Evolutionary conservation across 2,329 filamentous ascomycete species (phyloP).

Genomic region (Elsinoe perseae): DNA sequence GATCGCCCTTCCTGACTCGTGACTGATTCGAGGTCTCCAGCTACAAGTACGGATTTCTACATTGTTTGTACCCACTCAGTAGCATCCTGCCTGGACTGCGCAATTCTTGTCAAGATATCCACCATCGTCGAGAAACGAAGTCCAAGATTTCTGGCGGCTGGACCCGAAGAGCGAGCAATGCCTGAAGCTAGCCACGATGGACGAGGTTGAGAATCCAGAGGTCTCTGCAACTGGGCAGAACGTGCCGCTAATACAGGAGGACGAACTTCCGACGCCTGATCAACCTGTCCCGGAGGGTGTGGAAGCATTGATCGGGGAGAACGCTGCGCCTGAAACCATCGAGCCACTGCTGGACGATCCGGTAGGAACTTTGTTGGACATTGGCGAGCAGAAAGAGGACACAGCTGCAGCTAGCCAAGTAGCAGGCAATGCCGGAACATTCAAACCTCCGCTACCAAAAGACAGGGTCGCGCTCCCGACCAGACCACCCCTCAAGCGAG

Average conservation of each 20-base stretch:
- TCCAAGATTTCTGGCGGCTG: no score
- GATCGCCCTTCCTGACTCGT: not conserved
- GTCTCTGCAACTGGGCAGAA: constrained; percentile 29
- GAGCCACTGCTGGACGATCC: constrained; percentile 5
- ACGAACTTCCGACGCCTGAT: constrained; percentile 2
- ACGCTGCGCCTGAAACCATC: not conserved
- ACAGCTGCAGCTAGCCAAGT: not conserved
- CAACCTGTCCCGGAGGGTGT: constrained; percentile 5
- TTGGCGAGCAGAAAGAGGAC: constrained; percentile 1
- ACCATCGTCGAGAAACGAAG: no score
- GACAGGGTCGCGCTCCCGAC: constrained; percentile 24
- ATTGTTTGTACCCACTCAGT: no score
- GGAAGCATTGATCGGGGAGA: not conserved
- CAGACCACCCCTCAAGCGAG: constrained; percentile 36
- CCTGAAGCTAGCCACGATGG: constrained; percentile 22
- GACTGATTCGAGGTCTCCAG: not conserved
- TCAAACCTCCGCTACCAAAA: constrained; percentile 31
- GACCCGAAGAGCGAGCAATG: constrained; percentile 5
- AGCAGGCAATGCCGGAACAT: constrained; percentile 14
- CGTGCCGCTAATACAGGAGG: not conserved
- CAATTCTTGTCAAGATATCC: no score
- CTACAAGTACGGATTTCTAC: not conserved
- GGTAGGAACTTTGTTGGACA: constrained; percentile 5
- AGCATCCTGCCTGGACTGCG: no score
- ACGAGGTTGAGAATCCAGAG: constrained; percentile 33